Conservation (phyloP, 768 basidiomycete species). For the Hortiboletus flavorubellus region DNA sequence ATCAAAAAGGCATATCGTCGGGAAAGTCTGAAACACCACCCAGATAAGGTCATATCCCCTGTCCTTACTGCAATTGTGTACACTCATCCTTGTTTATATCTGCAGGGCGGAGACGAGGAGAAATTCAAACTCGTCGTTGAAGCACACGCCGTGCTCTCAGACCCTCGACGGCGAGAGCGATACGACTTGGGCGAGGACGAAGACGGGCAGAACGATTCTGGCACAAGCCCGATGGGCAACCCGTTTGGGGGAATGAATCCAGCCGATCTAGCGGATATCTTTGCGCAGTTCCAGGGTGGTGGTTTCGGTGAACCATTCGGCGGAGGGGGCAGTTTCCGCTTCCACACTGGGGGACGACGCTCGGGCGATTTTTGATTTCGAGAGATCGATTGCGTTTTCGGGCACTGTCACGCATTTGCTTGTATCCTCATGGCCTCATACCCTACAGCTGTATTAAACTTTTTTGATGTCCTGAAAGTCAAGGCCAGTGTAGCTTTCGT, state of each 20-base stretch:
- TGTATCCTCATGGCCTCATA: slow-evolving; percentile 2
- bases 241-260: slow-evolving; percentile 39
- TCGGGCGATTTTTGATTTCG: slow-evolving; percentile 19
- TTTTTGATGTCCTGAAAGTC: neutral
- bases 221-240: slow-evolving; percentile 40
- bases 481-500: neutral
- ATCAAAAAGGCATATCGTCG: slow-evolving; percentile 91
- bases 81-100: slow-evolving; percentile 5
- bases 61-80: neutral
- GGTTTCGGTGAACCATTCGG: slow-evolving; percentile 24
- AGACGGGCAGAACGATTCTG: slow-evolving; percentile 53
- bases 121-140: slow-evolving; percentile 91
- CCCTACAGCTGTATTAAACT: slow-evolving; percentile 4
- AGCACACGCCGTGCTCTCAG: slow-evolving; percentile 79
- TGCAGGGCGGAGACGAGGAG: slow-evolving; percentile 89
- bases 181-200: slow-evolving; percentile 85
- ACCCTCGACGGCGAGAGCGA: slow-evolving; percentile 64
- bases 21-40: slow-evolving; percentile 82
- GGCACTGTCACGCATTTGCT: neutral
- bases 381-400: neutral
- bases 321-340: slow-evolving; percentile 32
- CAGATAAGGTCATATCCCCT: slow-evolving; percentile 61
- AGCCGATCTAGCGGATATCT: slow-evolving; percentile 59
- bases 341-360: slow-evolving; percentile 16
- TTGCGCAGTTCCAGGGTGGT: slow-evolving; percentile 58